Evolutionary conservation across 768 basidiomycete genomes (phyloP), one percentile per base, ranked within the genome.

Genomic region (Podaxis rugospora): DNA sequence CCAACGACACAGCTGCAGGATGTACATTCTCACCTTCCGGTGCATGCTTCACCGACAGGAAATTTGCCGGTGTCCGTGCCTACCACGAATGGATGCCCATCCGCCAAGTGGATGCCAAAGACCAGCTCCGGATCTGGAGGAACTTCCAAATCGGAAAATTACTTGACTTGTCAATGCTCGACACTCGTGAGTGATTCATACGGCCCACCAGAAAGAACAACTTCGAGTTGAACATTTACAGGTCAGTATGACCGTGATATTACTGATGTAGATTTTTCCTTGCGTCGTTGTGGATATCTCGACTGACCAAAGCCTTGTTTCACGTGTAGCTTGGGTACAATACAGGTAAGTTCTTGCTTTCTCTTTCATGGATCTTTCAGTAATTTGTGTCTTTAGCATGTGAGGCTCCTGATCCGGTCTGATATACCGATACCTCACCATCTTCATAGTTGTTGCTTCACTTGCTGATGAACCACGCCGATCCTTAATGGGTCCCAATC

Each of bases 41-140:
- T 1, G 82, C 81, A 10, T 83, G 82, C 65, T 85, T 85, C 71
- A 82, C 83, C 4, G 81, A 85, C 66, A 72, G 85, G 39, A 86
- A 86, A 68, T 68, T 83, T 2, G 83, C 84, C 39, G 85, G 82
- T 4, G 78, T 85, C 25, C 73, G 83, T 28, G 83, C 82, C 0
- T 84, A 84, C 65, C 82, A 85, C 65, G 83, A 85, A 62, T 85
- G 84, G 84, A 78, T 86, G 74, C 84, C 83, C 7, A 82, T 86
- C 62, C 77, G 85, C 5, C 82, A 85, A 63, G 81, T 86, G 16
- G 78, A 78, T 39, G 75, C 77, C 1, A 76, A 77, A 54, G 83
- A 85, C 69, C 76, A 81, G 63, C 77, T 86, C 16, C 75, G 83
- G 21, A 85, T 85, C 57, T 86, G 83, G 83, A 78, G 84, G 37